These are phyloP conservation scores for Epicoccum sorghinum DNA, from an alignment of 2,329 filamentous ascomycete genomes.

Conservation along the genomic window DNA sequence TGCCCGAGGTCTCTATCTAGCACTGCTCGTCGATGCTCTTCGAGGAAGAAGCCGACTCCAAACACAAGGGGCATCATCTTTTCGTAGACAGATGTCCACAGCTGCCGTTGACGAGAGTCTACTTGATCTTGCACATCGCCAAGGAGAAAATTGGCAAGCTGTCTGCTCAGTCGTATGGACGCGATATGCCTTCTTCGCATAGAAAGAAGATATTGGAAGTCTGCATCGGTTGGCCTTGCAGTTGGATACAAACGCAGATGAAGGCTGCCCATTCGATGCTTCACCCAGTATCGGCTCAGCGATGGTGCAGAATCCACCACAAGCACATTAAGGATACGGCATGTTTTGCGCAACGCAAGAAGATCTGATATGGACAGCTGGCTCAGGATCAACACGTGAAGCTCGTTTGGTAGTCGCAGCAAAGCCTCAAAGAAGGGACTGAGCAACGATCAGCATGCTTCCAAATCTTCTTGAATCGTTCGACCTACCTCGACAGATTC, in stretches of 20 bases:
- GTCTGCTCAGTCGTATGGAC: conserved; percentile 42
- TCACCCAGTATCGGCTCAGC: conserved; percentile 45
- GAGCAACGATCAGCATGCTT: conserved; percentile 5
- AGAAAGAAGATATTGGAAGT: conserved; percentile 42
- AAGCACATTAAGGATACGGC: conserved; percentile 39
- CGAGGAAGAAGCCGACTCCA: conserved; percentile 46
- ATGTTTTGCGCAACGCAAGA: conserved; percentile 39
- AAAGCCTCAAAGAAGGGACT: conserved; percentile 42
- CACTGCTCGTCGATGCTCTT: conserved; percentile 41
- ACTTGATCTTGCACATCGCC: conserved; percentile 36
- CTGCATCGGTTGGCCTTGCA: conserved; percentile 35
- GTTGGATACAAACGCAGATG: conserved; percentile 44
- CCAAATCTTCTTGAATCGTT: background rate
- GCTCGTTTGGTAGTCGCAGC: conserved; percentile 43
- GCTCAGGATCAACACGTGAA: conserved; percentile 43
- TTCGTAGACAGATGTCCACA: conserved; percentile 46
- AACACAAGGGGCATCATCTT: conserved; percentile 47
- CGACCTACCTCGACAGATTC: conserved; percentile 33
- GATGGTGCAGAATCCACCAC: conserved; percentile 40
- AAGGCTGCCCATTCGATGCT: conserved; percentile 40
- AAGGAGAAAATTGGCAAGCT: conserved; percentile 42
- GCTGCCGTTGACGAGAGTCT: conserved; percentile 36
- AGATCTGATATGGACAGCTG: conserved; percentile 43
- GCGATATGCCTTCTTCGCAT: conserved; percentile 46
- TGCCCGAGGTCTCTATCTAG: conserved; percentile 43